Evolutionary conservation across 148 eudicot genomes (phyloP), one percentile per base, ranked within the genome.

Genomic region (Agrostemma githago): DNA sequence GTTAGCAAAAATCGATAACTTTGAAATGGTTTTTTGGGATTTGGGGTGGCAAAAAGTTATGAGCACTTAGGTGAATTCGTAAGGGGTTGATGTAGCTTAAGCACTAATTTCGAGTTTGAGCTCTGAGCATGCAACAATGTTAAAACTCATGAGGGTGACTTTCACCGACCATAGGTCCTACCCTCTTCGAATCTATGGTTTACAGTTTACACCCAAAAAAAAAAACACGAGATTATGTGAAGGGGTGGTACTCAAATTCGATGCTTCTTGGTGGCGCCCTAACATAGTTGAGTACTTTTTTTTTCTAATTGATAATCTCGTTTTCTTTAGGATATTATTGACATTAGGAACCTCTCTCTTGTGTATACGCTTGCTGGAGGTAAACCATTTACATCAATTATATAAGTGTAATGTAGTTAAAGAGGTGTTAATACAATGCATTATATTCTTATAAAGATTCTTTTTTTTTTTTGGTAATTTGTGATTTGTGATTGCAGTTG

Each of bases 321-420:
- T 43, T 20, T n/a, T 44, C 14, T 81, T 1, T 67, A 92, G 97
- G 96, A 93, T 88, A 85, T 83, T 63, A 86, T 79, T 76, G 98
- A 93, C 74, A 79, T 93, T 56, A 86, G 98, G 83, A 90, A 93
- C 75, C 91, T 93, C 61, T 91, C 98, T 59, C 82, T 93, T 71
- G 92, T 88, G 44, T 90, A 89, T 81, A 88, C 94, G 42, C 88
- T 93, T 66, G 90, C 96, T 74, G 96, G 96, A 89, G 96, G 93
- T 90, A 75, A 72, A 39, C 71, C 54, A 5, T 54, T 19, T 0
- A 51, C 62, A 11, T 37, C 61, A 37, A 9, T 38, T 43, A 7
- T 9, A 2, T 26, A 67, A 69, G 11, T 69, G 3, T 1, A 2
- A 39, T 66, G 3, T 20, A 39, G 16, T 15, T 16, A 15, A 16